A percentile compares a stretch with the other conserved stretches of the same genome.
Conservation (phyloP, 495 filamentous ascomycete species). For the Aspergillus kassunensis region DNA sequence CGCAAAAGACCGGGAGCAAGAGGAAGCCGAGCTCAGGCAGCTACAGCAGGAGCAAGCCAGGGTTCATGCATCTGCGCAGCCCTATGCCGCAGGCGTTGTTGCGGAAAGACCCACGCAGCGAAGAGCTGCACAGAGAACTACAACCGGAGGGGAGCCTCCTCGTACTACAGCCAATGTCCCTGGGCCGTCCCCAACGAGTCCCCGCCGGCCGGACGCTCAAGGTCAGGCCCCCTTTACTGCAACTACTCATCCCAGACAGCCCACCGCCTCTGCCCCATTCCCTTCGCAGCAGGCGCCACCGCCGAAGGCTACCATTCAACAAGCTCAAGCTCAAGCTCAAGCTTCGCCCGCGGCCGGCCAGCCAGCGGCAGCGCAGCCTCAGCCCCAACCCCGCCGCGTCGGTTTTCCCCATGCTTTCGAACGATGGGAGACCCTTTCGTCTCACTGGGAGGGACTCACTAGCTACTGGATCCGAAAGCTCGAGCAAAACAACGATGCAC, state of each 20-base stretch:
- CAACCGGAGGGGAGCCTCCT: slow-evolving; percentile 23
- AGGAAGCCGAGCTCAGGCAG: slow-evolving; percentile 50
- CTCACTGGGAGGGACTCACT: slow-evolving; percentile 96
- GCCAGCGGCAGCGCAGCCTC: slow-evolving; percentile 6
- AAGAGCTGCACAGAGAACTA: slow-evolving; percentile 27
- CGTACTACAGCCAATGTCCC: slow-evolving; percentile 5
- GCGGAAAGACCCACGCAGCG: slow-evolving; percentile 43
- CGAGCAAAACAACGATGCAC: slow-evolving; percentile 81
- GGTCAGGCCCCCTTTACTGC: slow-evolving; percentile 11
- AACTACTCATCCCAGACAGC: slow-evolving; percentile 11
- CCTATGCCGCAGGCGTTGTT: slow-evolving; percentile 58
- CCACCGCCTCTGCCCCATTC: slow-evolving; percentile 5
- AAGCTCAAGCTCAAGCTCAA: slow-evolving; percentile 21
- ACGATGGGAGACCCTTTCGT: slow-evolving; percentile 92
- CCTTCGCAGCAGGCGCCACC: slow-evolving; percentile 14
- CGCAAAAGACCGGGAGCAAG: slow-evolving; percentile 42
- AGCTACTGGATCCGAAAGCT: slow-evolving; percentile 94
- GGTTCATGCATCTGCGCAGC: slow-evolving; percentile 25
- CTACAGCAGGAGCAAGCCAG: slow-evolving; percentile 50
- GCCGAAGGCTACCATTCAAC: slow-evolving; percentile 16
- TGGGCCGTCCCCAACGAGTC: slow-evolving; percentile 10
- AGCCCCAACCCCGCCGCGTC: slow-evolving; percentile 33
- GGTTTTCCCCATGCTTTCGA: slow-evolving; percentile 96
- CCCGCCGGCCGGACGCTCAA: slow-evolving; percentile 13
- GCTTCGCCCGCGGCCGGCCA: slow-evolving; percentile 6